Conservation (phyloP, 345 rosid species). For the Linum tenue region DNA sequence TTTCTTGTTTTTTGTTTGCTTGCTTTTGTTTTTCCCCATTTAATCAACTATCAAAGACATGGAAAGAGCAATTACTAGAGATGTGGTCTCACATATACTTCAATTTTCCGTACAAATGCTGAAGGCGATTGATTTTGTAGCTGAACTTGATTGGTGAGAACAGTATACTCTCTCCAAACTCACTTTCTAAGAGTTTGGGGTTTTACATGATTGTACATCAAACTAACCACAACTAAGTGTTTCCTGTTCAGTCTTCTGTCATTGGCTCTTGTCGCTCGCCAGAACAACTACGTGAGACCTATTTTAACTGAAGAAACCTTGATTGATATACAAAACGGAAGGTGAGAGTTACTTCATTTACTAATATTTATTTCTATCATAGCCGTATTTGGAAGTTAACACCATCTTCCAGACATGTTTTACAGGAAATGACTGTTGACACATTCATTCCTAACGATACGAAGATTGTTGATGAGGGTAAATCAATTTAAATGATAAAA, state of each 20-base stretch:
- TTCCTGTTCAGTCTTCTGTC: slow-evolving; percentile 54
- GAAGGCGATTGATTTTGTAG: slow-evolving; percentile 71
- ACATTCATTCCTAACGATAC: slow-evolving; percentile 94
- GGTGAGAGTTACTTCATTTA: slow-evolving; percentile 30
- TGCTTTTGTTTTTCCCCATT: too few relatives aligned
- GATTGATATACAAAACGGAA: slow-evolving; percentile 80
- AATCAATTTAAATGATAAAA: slow-evolving; percentile 11
- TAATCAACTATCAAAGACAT: slow-evolving; percentile 43
- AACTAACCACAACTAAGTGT: slow-evolving; percentile 14
- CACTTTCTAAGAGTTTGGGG: neutral
- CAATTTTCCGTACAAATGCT: slow-evolving; percentile 63
- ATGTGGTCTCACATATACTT: slow-evolving; percentile 64
- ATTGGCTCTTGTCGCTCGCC: slow-evolving; percentile 76
- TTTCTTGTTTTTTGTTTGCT: slow-evolving; percentile 9
- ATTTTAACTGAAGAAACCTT: slow-evolving; percentile 55
- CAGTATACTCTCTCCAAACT: neutral
- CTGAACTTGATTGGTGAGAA: slow-evolving; percentile 92
- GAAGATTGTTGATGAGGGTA: slow-evolving; percentile 54
- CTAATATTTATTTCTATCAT: neutral
- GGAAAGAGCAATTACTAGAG: slow-evolving; percentile 89
- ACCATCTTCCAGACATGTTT: slow-evolving; percentile 59
- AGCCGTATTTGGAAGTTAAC: slow-evolving; percentile 1
- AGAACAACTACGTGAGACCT: slow-evolving; percentile 88
- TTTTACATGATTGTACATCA: neutral
- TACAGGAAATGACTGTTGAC: slow-evolving; percentile 97